These are phyloP conservation scores for Talaromyces atroroseus DNA, from an alignment of 2,329 filamentous ascomycete species.

Conservation along the genomic window DNA sequence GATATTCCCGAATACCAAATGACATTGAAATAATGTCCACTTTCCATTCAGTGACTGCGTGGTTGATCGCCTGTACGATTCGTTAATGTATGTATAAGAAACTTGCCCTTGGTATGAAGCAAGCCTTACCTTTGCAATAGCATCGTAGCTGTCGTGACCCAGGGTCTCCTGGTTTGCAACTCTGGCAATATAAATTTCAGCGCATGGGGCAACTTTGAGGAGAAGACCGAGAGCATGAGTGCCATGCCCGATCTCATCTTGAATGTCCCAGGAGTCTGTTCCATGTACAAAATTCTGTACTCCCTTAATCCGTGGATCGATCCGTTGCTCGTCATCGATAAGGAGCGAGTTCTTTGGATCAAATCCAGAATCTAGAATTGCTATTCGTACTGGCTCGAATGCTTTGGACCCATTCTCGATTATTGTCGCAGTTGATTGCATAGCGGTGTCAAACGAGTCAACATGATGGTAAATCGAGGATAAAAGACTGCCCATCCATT, in stretches of 20 bases:
- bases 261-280: not conserved
- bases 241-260: constrained; percentile 13
- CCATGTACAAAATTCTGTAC: not conserved
- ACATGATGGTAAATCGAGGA: not conserved
- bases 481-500: not conserved
- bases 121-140: not conserved
- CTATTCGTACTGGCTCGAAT: constrained; percentile 1
- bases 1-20: constrained; percentile 17
- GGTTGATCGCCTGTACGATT: constrained; percentile 18
- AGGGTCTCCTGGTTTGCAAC: not conserved
- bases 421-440: not conserved
- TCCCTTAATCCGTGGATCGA: not conserved
- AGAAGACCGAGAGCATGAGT: constrained; percentile 13
- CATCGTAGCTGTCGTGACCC: not conserved
- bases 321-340: not conserved
- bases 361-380: not conserved
- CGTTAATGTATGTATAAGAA: not conserved
- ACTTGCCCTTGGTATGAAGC: not conserved
- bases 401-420: not conserved
- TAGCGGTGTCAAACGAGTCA: not conserved
- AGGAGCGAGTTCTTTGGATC: not conserved
- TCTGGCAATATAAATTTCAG: constrained; percentile 15
- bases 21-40: constrained; percentile 25
- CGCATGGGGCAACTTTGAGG: constrained; percentile 11
- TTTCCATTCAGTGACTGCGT: constrained; percentile 18